Evolutionary conservation across 371 early-diverging fungal species (phyloP), one percentile per base, ranked within the genome.

Genomic region (Syncephalis plumigaleata): DNA sequence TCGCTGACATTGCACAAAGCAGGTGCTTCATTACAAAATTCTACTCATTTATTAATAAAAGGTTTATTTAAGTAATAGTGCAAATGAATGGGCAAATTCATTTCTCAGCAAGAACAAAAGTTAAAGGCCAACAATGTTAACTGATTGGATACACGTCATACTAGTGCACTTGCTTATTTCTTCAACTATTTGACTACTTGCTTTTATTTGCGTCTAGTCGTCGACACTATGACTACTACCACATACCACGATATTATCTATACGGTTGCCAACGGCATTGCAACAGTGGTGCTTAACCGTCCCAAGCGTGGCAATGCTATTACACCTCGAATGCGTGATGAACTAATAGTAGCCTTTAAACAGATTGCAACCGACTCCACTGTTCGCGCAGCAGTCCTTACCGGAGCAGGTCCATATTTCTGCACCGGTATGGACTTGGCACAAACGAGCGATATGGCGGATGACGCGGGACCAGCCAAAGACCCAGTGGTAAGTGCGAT

Each of bases 391-490:
- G 58, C 80, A 23, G 63, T 82, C 9, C 49, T 82, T 18, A 78
- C 80, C 1, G 83, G 77, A 7, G 56, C 68, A 16, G 83, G 83
- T 43, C 78, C 77, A 45, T 82, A 66, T 58, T 82, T 82, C 54
- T 79, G 81, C 55, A 76, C 79, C 0, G 83, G 83, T 39, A 77
- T 80, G 78, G 76, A 78, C 53, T 53, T 76, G 31, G 61, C 67
- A 9, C 57, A 60, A 36, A 37, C 55, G 38, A 18, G 56, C 36
- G 56, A 56, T 16, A 44, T 53, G 18, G 36, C 51, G 44, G 49
- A 59, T 48, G 56, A 42, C 45, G 55, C 51, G 11, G 57, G 59
- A 46, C 47, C 60, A 39, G 45, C 57, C 46, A 55, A 64, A 20
- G 57, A 53, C 2, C 51, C 59, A 1, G 59, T 69, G 22, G 37